Percentiles rank a stretch among this genome's conserved stretches.
Conservation (phyloP, 2,329 filamentous ascomycete species). For the Hypoxylon sp. region DNA sequence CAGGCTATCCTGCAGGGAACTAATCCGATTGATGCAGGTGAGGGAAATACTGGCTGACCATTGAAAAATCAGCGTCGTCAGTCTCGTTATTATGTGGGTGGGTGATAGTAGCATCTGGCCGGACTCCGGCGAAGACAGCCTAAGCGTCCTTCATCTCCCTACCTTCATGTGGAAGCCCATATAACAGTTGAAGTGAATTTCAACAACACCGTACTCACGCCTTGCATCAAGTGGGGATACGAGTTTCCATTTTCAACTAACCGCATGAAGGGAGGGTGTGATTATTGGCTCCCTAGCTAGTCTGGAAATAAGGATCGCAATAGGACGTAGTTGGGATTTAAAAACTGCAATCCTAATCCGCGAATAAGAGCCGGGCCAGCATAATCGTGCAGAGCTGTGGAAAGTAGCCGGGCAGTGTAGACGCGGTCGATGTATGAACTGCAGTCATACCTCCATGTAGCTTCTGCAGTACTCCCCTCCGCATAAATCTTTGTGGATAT, state of each 20-base stretch:
- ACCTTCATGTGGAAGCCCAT: constrained; percentile 3
- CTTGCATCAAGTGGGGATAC: constrained; percentile 31
- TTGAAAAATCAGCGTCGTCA: constrained; percentile 4
- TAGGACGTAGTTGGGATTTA: constrained; percentile 13
- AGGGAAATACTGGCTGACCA: constrained; percentile 2
- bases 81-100: background rate
- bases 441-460: constrained; percentile 16
- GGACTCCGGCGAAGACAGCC: constrained; percentile 2
- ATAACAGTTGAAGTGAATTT: constrained; percentile 16
- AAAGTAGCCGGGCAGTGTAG: constrained; percentile 20
- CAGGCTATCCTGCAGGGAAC: constrained; percentile 13
- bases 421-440: constrained; percentile 26
- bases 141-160: constrained; percentile 9
- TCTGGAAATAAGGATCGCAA: constrained; percentile 5
- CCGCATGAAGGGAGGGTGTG: constrained; percentile 28
- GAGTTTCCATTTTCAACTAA: constrained; percentile 36
- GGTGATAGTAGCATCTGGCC: constrained; percentile 12
- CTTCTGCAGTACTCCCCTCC: constrained; percentile 26
- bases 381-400: constrained; percentile 8
- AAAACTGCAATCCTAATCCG: constrained; percentile 9
- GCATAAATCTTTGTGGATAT: background rate
- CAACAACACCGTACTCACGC: constrained; percentile 3
- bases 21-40: constrained; percentile 11
- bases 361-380: constrained; percentile 30
- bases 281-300: constrained; percentile 28